These are phyloP conservation scores for Tulasnella sp. DNA, from an alignment of 768 basidiomycete species.

Conservation along the genomic window DNA sequence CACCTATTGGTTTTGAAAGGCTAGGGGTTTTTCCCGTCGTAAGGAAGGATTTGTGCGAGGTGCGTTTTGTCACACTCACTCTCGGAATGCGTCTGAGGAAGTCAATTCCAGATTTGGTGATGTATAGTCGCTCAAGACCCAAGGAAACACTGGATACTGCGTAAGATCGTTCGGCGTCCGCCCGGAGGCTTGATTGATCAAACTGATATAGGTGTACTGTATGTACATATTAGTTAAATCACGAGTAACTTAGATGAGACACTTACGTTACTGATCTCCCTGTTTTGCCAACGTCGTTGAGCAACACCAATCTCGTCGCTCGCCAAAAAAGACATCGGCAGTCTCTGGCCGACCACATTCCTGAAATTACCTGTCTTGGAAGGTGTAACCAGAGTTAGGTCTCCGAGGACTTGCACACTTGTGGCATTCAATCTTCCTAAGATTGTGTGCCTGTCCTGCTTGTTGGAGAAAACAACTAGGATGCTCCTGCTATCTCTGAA, in stretches of 20 bases:
- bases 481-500: constrained; percentile 87
- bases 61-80: constrained; percentile 38
- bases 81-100: constrained; percentile 51
- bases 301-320: constrained; percentile 56
- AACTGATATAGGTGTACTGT: constrained; percentile 79
- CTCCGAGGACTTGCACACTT: neutral
- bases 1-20: constrained; percentile 82
- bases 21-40: constrained; percentile 29
- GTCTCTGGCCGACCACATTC: neutral
- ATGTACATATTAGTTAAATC: neutral
- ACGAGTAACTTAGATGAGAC: neutral
- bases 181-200: constrained; percentile 86
- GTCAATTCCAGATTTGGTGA: constrained; percentile 57
- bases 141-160: constrained; percentile 85
- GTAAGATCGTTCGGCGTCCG: constrained; percentile 92
- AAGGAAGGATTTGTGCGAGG: neutral
- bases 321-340: constrained; percentile 13
- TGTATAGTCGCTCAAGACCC: constrained; percentile 79
- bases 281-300: constrained; percentile 73
- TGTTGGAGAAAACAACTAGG: constrained; percentile 68
- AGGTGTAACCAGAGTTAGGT: neutral
- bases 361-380: neutral
- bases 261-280: constrained; percentile 84
- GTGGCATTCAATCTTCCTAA: constrained; percentile 1
- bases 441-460: constrained; percentile 44